Conservation (phyloP, 768 basidiomycete genomes). For the Boletus sp. region DNA sequence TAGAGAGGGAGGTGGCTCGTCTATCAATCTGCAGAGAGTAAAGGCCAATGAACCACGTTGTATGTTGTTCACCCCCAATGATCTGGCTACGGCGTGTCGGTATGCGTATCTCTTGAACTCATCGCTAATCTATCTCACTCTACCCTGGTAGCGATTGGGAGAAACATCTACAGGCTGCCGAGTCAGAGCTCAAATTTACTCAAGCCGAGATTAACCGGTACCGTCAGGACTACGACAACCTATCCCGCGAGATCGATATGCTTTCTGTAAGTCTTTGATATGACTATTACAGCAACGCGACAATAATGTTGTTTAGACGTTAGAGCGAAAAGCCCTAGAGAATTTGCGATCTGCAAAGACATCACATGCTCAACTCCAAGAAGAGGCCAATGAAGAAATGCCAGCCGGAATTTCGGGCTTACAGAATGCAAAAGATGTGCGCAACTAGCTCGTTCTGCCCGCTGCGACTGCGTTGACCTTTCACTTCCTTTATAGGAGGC, state of each 20-base stretch:
- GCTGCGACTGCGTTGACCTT: not conserved
- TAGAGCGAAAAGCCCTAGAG: slow-evolving; percentile 23
- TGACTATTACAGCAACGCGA: not conserved
- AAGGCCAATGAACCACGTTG: slow-evolving; percentile 36
- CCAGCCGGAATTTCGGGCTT: slow-evolving; percentile 61
- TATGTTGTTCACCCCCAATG: slow-evolving; percentile 53
- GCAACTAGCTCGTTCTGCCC: slow-evolving; percentile 13
- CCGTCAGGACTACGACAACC: slow-evolving; percentile 29
- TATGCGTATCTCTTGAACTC: slow-evolving; percentile 27
- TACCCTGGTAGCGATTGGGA: slow-evolving; percentile 44
- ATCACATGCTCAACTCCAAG: slow-evolving; percentile 43
- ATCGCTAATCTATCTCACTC: not conserved
- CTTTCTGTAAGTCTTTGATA: slow-evolving; percentile 34
- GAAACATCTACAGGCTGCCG: slow-evolving; percentile 37
- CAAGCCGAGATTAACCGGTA: slow-evolving; percentile 28
- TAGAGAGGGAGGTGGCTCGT: slow-evolving; percentile 70
- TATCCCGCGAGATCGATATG: slow-evolving; percentile 30
- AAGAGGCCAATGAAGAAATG: slow-evolving; percentile 67
- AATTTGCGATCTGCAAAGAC: slow-evolving; percentile 35
- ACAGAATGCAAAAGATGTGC: slow-evolving; percentile 52
- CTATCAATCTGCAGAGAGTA: slow-evolving; percentile 38
- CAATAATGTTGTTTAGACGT: slow-evolving; percentile 9
- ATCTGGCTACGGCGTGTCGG: slow-evolving; percentile 49
- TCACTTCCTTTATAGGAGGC: slow-evolving; percentile 44
- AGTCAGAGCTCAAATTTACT: slow-evolving; percentile 36